Evolutionary conservation across 176 grass and related monocot genomes (phyloP).

Genomic region (Oryza officinalis): DNA sequence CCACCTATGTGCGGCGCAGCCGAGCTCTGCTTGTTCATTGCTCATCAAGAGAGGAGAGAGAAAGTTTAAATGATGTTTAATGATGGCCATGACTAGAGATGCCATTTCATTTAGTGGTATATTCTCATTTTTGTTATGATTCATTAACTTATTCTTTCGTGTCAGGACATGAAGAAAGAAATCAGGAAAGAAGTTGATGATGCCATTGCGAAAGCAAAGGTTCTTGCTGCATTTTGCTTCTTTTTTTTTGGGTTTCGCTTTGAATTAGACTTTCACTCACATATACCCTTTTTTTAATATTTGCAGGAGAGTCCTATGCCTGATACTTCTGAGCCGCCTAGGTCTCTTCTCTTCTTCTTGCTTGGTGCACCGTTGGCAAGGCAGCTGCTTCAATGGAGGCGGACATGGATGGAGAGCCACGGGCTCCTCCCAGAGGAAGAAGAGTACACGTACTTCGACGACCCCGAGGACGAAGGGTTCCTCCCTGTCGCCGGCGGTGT

Average conservation of each 20-base stretch:
- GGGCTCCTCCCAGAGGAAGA: conserved; percentile 52
- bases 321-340: conserved; percentile 62
- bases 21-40: too few relatives aligned
- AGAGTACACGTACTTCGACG: conserved; percentile 30
- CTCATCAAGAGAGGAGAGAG: too few relatives aligned
- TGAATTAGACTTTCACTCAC: conserved; percentile 30
- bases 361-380: conserved; percentile 12
- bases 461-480: conserved; percentile 19
- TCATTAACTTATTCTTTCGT: conserved; percentile 24
- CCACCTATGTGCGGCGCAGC: too few relatives aligned
- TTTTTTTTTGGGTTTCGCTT: neutral
- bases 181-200: conserved; percentile 88
- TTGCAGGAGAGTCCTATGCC: conserved; percentile 88
- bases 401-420: conserved; percentile 77
- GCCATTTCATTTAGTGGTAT: neutral
- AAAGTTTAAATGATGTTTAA: neutral
- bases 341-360: too few relatives aligned
- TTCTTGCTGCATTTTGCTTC: conserved; percentile 30
- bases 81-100: neutral
- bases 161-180: conserved; percentile 86
- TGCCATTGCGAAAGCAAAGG: conserved; percentile 91
- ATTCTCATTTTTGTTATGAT: neutral
- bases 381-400: conserved; percentile 27
- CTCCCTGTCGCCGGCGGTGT: neutral
- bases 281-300: conserved; percentile 38